Percentiles rank a stretch among this genome's conserved stretches.
phyloP scores from a whole-genome alignment of 164 flowering plant genomes.

The Stephania cephalantha region DNA sequence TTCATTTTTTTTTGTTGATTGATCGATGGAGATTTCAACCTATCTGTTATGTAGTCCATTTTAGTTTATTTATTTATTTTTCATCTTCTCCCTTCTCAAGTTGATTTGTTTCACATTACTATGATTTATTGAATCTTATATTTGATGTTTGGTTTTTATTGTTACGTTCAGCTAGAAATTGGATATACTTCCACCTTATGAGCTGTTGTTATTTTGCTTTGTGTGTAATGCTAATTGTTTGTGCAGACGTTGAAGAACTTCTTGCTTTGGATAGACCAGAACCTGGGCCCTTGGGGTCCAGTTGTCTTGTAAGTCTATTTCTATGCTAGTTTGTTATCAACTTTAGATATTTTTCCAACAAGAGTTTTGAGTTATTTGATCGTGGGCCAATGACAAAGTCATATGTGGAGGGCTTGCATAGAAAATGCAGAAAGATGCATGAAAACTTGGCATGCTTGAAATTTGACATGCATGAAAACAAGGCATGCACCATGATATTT shows the following conservation, averaged over 20 bases:
- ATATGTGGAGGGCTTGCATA: too few species aligned
- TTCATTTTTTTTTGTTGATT: too few species aligned
- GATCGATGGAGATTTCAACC: background rate
- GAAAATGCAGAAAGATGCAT: too few species aligned
- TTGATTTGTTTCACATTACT: background rate
- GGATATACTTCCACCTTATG: background rate
- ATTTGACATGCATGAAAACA: too few species aligned
- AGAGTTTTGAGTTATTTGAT: too few species aligned
- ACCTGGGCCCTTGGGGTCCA: constrained; percentile 93
- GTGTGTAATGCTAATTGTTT: background rate
- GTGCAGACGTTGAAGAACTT: constrained; percentile 76
- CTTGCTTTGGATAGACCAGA: constrained; percentile 59
- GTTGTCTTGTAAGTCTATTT: constrained; percentile 63
- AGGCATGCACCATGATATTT: background rate
- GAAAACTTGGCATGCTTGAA: too few species aligned
- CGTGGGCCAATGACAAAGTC: too few species aligned
- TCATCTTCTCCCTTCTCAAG: background rate
- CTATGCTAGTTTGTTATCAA: background rate
- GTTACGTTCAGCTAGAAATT: background rate
- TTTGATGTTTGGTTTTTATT: background rate
- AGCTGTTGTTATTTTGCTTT: background rate
- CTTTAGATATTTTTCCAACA: too few species aligned
- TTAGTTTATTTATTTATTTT: background rate
- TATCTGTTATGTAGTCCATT: background rate
- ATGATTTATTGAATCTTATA: background rate